phyloP scores from a whole-genome alignment of 2,329 filamentous ascomycete genomes.

The Colletotrichum sp. region DNA sequence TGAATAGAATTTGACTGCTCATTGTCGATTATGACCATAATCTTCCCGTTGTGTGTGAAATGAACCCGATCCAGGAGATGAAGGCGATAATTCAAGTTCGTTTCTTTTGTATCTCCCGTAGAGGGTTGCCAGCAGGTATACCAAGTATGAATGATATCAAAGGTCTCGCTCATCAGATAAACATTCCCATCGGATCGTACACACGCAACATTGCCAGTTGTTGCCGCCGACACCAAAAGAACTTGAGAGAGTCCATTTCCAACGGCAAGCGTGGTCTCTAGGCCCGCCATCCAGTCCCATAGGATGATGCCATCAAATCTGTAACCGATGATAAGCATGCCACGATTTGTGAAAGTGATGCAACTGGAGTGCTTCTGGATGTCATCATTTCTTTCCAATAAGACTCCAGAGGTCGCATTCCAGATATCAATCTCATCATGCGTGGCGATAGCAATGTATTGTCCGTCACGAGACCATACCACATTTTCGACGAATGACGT shows the following conservation, averaged over 20 bases:
- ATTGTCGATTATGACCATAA: neutral
- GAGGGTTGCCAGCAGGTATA: neutral
- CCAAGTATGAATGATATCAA: neutral
- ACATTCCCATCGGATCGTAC: neutral
- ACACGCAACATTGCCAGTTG: neutral
- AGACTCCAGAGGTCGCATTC: too few species aligned
- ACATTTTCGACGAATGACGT: fast-evolving
- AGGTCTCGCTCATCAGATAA: neutral
- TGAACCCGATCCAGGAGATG: too few species aligned
- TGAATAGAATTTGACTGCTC: neutral
- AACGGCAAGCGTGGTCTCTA: neutral
- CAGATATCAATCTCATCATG: neutral
- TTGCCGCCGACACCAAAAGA: neutral
- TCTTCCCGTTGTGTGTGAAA: neutral
- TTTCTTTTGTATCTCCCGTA: too few species aligned
- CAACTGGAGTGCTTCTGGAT: too few species aligned
- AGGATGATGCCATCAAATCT: too few species aligned
- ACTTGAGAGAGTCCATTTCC: neutral
- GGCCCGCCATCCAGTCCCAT: neutral
- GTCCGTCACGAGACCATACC: neutral
- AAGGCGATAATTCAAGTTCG: too few species aligned
- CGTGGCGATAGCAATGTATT: neutral
- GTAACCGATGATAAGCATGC: neutral
- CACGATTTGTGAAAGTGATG: neutral
- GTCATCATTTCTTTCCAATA: too few species aligned